Evolutionary conservation across 768 basidiomycete species (phyloP).

Genomic region (Tricholoma bakamatsutake): DNA sequence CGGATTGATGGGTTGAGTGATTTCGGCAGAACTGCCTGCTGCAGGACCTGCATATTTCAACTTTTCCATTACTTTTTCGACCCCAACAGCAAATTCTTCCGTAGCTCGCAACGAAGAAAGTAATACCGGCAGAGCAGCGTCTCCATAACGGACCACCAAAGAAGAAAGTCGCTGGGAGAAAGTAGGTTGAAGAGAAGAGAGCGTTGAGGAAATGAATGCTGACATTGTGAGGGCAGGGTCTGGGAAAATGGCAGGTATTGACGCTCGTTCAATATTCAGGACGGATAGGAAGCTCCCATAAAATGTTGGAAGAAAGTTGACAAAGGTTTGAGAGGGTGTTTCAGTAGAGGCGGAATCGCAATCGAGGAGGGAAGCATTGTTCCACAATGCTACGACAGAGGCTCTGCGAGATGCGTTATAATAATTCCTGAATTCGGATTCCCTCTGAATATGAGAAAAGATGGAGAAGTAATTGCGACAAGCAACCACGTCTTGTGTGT

Average conservation of each 20-base stretch:
- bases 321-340: conserved; percentile 36
- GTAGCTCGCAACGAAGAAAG: conserved; percentile 69
- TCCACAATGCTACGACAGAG: conserved; percentile 65
- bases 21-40: conserved; percentile 16
- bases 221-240: conserved; percentile 75
- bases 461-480: conserved; percentile 81
- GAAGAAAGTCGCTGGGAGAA: conserved; percentile 73
- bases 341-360: conserved; percentile 30
- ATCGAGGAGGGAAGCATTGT: conserved; percentile 47
- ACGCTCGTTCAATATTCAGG: conserved; percentile 63
- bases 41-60: conserved; percentile 33
- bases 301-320: conserved; percentile 69
- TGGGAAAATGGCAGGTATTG: conserved; percentile 83
- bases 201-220: conserved; percentile 73
- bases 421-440: conserved; percentile 89
- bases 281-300: conserved; percentile 61
- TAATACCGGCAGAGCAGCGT: conserved; percentile 59
- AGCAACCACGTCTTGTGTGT: conserved; percentile 62
- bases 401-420: conserved; percentile 84
- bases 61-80: conserved; percentile 77
- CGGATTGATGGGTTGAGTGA: conserved; percentile 5
- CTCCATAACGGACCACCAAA: conserved; percentile 59
- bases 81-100: conserved; percentile 73
- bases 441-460: conserved; percentile 87
- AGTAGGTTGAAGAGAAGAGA: conserved; percentile 77